Conservation (phyloP, 2,329 filamentous ascomycete species). For the Botrytis pseudocinerea region DNA sequence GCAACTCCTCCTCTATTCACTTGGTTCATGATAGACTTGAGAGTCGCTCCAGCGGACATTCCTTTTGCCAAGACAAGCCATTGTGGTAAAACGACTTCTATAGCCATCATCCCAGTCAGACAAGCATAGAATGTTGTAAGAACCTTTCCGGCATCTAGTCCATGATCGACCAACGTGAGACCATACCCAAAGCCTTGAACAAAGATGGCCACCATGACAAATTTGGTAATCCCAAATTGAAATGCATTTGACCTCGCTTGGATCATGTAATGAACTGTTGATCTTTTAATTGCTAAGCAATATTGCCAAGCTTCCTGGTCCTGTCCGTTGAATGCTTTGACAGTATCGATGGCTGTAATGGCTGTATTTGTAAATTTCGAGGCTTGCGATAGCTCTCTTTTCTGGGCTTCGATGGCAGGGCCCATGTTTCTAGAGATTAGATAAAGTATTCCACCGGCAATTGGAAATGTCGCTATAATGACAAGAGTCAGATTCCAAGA, state of each 20-base stretch:
- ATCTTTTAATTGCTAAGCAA: constrained; percentile 53
- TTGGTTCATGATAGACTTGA: constrained; percentile 51
- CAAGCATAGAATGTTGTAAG: constrained; percentile 85
- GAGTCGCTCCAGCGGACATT: constrained; percentile 66
- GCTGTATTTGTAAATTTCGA: constrained; percentile 72
- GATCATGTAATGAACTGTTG: constrained; percentile 62
- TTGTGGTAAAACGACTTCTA: constrained; percentile 74
- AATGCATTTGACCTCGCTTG: constrained; percentile 69
- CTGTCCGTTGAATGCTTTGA: constrained; percentile 83
- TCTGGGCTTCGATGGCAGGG: constrained; percentile 67
- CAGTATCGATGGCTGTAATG: constrained; percentile 73
- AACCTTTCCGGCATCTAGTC: constrained; percentile 63
- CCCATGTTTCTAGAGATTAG: constrained; percentile 63
- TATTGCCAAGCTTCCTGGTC: constrained; percentile 70
- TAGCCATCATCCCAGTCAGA: constrained; percentile 71
- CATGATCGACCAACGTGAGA: constrained; percentile 62
- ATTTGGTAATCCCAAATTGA: constrained; percentile 71
- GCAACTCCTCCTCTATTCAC: constrained; percentile 35
- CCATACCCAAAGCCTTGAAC: constrained; percentile 91
- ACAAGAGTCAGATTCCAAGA: constrained; percentile 85
- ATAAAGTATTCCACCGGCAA: constrained; percentile 62
- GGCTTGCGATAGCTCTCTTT: constrained; percentile 64
- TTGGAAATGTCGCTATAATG: constrained; percentile 70
- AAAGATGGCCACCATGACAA: constrained; percentile 77
- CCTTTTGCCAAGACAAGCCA: constrained; percentile 78